Percentiles rank a stretch among this genome's conserved stretches.
phyloP scores from a whole-genome alignment of 805 yeast genomes.

The Komagataella populi region DNA sequence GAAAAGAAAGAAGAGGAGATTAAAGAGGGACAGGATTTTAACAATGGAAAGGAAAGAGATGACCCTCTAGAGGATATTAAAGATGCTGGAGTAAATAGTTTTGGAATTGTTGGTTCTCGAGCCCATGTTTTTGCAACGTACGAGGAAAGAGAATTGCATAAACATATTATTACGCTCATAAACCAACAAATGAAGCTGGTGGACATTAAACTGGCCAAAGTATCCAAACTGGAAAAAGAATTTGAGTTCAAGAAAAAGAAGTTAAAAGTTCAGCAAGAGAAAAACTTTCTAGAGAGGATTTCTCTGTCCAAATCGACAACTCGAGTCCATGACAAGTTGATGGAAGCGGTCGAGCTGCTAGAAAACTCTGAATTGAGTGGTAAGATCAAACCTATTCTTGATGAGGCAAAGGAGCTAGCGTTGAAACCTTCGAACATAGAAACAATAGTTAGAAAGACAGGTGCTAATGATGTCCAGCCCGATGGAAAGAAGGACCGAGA shows the following conservation, averaged over 20 bases:
- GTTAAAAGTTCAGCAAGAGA: constrained; percentile 51
- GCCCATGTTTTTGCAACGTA: constrained; percentile 67
- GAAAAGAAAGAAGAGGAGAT: constrained; percentile 6
- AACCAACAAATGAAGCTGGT: constrained; percentile 52
- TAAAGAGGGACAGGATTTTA: constrained; percentile 3
- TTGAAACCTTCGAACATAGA: constrained; percentile 13
- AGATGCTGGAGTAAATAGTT: constrained; percentile 55
- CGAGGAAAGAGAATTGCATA: constrained; percentile 69
- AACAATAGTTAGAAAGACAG: constrained; percentile 1
- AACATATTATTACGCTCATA: constrained; percentile 39
- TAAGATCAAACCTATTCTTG: constrained; percentile 10
- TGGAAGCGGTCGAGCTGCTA: constrained; percentile 17
- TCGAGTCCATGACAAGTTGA: constrained; percentile 32
- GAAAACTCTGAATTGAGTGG: constrained; percentile 5
- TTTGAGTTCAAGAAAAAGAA: constrained; percentile 51
- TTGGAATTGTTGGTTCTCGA: constrained; percentile 68
- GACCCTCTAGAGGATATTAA: constrained; percentile 20
- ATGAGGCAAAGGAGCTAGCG: constrained; percentile 14
- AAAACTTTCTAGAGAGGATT: constrained; percentile 49
- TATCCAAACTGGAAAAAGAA: constrained; percentile 50
- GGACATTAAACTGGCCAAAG: constrained; percentile 45
- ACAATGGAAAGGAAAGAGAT: constrained; percentile 3
- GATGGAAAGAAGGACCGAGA: constrained; percentile 17
- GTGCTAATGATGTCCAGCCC: constrained; percentile 7
- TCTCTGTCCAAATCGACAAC: constrained; percentile 50